A percentile compares a stretch with the other conserved stretches of the same genome.
Evolutionary conservation across 192 early-diverging fungal genomes (phyloP).

Genomic region (Mortierella claussenii): DNA sequence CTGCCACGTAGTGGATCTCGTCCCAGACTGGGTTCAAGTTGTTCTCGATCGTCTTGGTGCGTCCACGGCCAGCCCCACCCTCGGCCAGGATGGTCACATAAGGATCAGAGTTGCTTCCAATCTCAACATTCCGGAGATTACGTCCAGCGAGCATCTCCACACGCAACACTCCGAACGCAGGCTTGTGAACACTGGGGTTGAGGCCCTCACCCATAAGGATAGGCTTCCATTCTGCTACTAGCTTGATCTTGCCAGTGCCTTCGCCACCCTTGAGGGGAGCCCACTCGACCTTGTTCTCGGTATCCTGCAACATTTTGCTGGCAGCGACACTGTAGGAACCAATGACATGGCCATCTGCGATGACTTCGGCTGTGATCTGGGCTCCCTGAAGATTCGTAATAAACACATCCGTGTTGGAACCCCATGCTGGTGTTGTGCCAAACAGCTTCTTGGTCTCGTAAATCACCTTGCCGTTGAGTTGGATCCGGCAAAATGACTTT

Average conservation of each 20-base stretch:
- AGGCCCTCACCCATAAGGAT: constrained; percentile 76
- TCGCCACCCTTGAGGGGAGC: constrained; percentile 47
- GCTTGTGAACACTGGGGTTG: constrained; percentile 56
- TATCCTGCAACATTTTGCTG: constrained; percentile 30
- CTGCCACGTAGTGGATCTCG: constrained; percentile 85
- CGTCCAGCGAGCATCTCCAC: constrained; percentile 79
- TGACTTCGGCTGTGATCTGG: constrained; percentile 68
- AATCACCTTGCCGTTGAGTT: constrained; percentile 59
- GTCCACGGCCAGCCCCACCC: constrained; percentile 63
- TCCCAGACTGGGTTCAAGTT: constrained; percentile 92
- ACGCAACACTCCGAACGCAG: constrained; percentile 83
- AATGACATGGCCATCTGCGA: constrained; percentile 58
- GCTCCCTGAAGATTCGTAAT: constrained; percentile 72
- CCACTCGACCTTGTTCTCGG: constrained; percentile 56
- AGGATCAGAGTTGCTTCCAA: constrained; percentile 91
- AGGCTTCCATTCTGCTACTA: constrained; percentile 75
- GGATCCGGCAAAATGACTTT: constrained; percentile 64
- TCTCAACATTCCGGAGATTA: constrained; percentile 87
- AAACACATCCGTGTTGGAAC: constrained; percentile 73
- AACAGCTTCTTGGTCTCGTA: constrained; percentile 73
- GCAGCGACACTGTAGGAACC: constrained; percentile 33
- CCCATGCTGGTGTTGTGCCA: constrained; percentile 86
- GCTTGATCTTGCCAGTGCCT: constrained; percentile 52
- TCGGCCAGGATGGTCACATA: constrained; percentile 75
- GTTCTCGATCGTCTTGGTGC: constrained; percentile 85